Evolutionary conservation across 495 filamentous ascomycete species (phyloP).

Genomic region (Hyaloscypha hepaticicola): DNA sequence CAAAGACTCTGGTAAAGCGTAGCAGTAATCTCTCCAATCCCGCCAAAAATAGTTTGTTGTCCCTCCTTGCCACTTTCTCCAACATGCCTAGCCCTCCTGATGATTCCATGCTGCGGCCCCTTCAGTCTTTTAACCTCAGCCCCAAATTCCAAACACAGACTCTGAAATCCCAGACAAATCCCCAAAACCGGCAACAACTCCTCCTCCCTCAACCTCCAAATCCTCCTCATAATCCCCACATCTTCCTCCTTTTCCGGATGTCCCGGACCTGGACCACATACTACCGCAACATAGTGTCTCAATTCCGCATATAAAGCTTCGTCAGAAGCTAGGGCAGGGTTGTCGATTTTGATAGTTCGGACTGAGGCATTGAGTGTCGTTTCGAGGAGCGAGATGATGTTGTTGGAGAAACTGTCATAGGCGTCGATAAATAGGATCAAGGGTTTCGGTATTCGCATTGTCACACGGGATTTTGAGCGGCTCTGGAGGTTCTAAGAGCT

Average conservation of each 20-base stretch:
- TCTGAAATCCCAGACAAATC: constrained; percentile 93
- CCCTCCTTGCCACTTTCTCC: constrained; percentile 33
- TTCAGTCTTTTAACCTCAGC: constrained; percentile 59
- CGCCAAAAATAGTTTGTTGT: constrained; percentile 43
- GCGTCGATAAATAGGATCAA: constrained; percentile 85
- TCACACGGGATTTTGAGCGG: constrained; percentile 5
- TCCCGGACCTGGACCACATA: constrained; percentile 80
- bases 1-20: constrained; percentile 89
- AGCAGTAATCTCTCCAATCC: constrained; percentile 58
- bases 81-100: constrained; percentile 58
- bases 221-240: constrained; percentile 72
- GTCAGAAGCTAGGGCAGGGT: constrained; percentile 30
- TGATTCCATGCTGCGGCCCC: constrained; percentile 78
- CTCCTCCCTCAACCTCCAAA: constrained; percentile 66
- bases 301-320: constrained; percentile 45
- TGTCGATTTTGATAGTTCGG: constrained; percentile 70
- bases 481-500: not conserved
- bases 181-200: constrained; percentile 74
- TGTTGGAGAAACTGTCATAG: constrained; percentile 95
- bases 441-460: constrained; percentile 25
- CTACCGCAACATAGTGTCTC: constrained; percentile 66
- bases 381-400: constrained; percentile 77
- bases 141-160: constrained; percentile 66
- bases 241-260: constrained; percentile 58
- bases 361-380: constrained; percentile 64